Base-by-base conservation (phyloP, 805 yeast genomes). In the Ogataea paraovalis region DNA sequence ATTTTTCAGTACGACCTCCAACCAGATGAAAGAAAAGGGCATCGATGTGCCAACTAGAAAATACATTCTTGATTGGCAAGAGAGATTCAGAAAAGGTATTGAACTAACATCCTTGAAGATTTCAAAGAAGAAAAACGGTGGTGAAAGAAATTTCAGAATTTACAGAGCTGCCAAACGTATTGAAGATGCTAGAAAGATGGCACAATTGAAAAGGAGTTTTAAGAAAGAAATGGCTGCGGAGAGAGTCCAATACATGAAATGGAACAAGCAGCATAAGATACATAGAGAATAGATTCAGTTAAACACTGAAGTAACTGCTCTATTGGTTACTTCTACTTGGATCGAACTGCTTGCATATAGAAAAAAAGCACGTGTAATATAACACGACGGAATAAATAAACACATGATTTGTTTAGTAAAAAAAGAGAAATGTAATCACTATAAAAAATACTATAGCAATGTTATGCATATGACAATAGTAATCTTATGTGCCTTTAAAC, bases 41-140 rank as follows among this genome's bases (percentile, higher is more conserved):
- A 72, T 92, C 30, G 92, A 87, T 47, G 75, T 81, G 2, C 74
- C 80, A 41, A 75, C 83, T 40, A 76, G 97, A 64, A 78, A 83
- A 60, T 87, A 87, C 68, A 76, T 91, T 49, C 67, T 89, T 51
- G 71, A 76, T 41, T 90, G 95, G 83, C 74, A 79, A 42, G 83
- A 90, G 59, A 79, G 76, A 57, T 84, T 74, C 59, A 76, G 79
- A 57, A 75, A 78, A 50, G 80, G 83, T 45, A 75, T 73, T 45
- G 58, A 55, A 19, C 69, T 86, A 48, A 59, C 70, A 48, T 86
- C 82, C 59, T 73, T 79, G 53, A 78, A 77, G 56, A 66, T 71
- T 52, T 88, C 91, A 9, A 47, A 38, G n/a, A 83, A 76, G 72
- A 88, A 88, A 74, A 72, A 81, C 68, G 97, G 97, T 22, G 96